Evolutionary conservation across 164 flowering plant species (phyloP), one percentile per base, ranked within the genome.

Genomic region (Aristolochia fimbriata): DNA sequence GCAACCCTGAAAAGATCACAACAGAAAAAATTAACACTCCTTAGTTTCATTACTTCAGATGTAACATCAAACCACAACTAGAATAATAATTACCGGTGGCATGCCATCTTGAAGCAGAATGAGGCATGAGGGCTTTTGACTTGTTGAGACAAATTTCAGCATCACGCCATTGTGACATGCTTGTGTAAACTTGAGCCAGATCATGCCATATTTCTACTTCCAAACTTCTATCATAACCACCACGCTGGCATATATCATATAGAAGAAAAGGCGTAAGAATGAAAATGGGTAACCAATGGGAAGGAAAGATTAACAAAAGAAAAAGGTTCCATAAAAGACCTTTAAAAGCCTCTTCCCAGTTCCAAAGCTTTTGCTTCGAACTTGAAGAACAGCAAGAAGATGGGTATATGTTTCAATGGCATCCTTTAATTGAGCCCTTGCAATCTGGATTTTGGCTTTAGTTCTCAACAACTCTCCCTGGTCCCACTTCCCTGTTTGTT

Each of bases 141-240:
- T 80, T 93, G 31, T 78, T 65, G 47, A 93, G 83, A 69, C 99
- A 93, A 59, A 79, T 69, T 69, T 93, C 97, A 46, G 92, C 92
- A 77, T 93, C 97, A 20, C 72, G 76, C 97, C 97, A 93, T 63
- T 78, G 87, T 15, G 95, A 87, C 72, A 86, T 66, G 70, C 82
- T 83, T 17, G 76, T 84, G 69, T 93, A 93, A 9, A 88, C 71
- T 58, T 78, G 65, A 60, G 95, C 92, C 51, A 93, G 81, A 70
- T 88, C 99, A 72, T 87, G 94, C 97, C 99, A 93, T 46, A 83
- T 84, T 61, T 93, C 95, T 74, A 81, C 66, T 78, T 93, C 99
- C 74, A 88, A 70, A 41, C 70, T 74, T 61, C 80, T 74, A 49
- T 76, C 76, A 59, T 55, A 65, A 37, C 58, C 72, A 57, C 45